Evolutionary conservation across 2,329 filamentous ascomycete genomes (phyloP), one percentile per base, ranked within the genome.

Genomic region (Orbilia blumenaviensis): DNA sequence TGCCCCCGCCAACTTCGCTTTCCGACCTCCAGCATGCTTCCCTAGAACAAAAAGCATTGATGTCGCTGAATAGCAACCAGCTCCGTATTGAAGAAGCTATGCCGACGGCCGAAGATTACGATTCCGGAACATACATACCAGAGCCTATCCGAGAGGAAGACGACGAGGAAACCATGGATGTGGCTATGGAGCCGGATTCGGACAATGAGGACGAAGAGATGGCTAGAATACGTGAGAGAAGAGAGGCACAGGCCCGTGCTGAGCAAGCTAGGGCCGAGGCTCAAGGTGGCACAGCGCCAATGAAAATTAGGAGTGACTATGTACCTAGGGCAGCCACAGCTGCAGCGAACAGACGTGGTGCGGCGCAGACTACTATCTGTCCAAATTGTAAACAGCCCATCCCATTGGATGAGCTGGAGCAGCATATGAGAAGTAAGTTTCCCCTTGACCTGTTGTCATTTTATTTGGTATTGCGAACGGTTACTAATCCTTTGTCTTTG

Each of bases 231-330:
- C 86, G 88, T 38, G 90, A 92, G 82, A 84, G 88, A 77, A 85
- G 87, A 32, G 87, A 89, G 66, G 86, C 87, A 8, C 86, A 87
- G 67, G 83, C 85, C 44, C 89, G 90, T 69, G 89, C 91, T 81
- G 90, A 93, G 76, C 90, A 92, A 79, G 90, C 91, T 8, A 90
- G 93, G 81, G 89, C 90, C n/a, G 91, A 93, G 72, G 90, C 92
- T 6, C 90, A 90, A 81, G 88, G 88, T 36, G 87, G 87, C 54
- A 86, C 87, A 46, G 87, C 86, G 32, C 88, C 91, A 0, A 94
- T 96, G 89, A 94, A 94, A 82, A 97, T 98, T 82, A 91, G 93
- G 81, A 92, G 92, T 82, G 94, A 97, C 83, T 97, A 97, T 82
- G 91, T 97, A 16, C 94, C 94, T 0, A 89, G 92, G 60, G 93